Evolutionary conservation across 2,329 filamentous ascomycete species (phyloP).

Genomic region (Phoma herbarum): DNA sequence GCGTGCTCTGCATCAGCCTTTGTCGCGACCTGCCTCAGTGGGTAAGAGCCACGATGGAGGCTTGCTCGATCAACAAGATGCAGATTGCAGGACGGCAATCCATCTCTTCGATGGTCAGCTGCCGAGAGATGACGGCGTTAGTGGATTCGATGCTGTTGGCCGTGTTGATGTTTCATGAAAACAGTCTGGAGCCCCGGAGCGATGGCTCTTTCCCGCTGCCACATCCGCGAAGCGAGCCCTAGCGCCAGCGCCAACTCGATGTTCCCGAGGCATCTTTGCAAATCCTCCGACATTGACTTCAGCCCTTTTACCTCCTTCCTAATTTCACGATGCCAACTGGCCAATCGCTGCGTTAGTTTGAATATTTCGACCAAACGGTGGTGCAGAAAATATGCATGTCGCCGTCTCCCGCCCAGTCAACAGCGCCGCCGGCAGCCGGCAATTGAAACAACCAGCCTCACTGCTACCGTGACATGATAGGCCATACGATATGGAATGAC

Average conservation of each 20-base stretch:
- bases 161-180: conserved; percentile 9
- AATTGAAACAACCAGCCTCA: conserved; percentile 1
- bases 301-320: conserved; percentile 10
- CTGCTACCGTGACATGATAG: background rate
- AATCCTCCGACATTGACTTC: conserved; percentile 8
- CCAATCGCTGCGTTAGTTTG: background rate
- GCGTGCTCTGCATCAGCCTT: background rate
- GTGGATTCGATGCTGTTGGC: conserved; percentile 1
- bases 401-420: background rate
- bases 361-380: background rate
- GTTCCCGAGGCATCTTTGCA: conserved; percentile 1
- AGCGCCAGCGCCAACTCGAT: background rate
- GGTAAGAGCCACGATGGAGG: conserved; percentile 4
- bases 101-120: background rate
- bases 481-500: background rate
- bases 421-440: conserved; percentile 4
- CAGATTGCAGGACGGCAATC: conserved; percentile 1
- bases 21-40: conserved; percentile 12
- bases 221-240: conserved; percentile 3
- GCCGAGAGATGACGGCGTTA: conserved; percentile 5
- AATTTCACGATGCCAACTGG: conserved; percentile 4
- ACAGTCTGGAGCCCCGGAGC: conserved; percentile 17
- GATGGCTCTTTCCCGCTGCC: conserved; percentile 15
- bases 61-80: background rate
- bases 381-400: conserved; percentile 1